Evolutionary conservation across 2,329 filamentous ascomycete genomes (phyloP).

Genomic region (Alternaria viburni): DNA sequence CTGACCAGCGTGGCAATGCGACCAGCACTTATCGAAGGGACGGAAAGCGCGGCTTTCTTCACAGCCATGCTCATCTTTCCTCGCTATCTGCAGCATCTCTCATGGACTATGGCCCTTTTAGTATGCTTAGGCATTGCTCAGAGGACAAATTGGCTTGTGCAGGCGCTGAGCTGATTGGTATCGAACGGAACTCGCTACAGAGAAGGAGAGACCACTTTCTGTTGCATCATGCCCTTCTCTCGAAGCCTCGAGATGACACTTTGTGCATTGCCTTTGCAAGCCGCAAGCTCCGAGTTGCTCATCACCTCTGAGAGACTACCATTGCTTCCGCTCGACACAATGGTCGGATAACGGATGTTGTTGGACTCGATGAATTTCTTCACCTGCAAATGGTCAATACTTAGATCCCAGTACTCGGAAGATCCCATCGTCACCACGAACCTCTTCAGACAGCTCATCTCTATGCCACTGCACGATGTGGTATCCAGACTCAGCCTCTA

Average conservation of each 20-base stretch:
- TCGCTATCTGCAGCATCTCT: background rate
- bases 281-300: background rate
- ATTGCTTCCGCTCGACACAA: background rate
- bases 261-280: background rate
- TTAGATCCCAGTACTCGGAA: background rate
- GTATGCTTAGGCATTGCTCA: background rate
- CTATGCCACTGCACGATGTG: background rate
- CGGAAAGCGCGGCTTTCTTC: background rate
- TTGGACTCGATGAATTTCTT: background rate
- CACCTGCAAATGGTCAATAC: background rate
- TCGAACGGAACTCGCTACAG: background rate
- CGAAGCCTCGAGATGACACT: background rate
- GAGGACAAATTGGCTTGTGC: background rate
- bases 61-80: background rate
- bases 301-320: background rate
- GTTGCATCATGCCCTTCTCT: background rate
- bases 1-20: background rate
- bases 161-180: background rate
- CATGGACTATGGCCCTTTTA: background rate
- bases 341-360: background rate
- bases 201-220: background rate
- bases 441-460: background rate
- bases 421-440: background rate
- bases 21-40: conserved; percentile 1
- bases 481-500: background rate